Evolutionary conservation across 352 stramenopile species (phyloP).

Genomic region (Globisporangium cederbergense): DNA sequence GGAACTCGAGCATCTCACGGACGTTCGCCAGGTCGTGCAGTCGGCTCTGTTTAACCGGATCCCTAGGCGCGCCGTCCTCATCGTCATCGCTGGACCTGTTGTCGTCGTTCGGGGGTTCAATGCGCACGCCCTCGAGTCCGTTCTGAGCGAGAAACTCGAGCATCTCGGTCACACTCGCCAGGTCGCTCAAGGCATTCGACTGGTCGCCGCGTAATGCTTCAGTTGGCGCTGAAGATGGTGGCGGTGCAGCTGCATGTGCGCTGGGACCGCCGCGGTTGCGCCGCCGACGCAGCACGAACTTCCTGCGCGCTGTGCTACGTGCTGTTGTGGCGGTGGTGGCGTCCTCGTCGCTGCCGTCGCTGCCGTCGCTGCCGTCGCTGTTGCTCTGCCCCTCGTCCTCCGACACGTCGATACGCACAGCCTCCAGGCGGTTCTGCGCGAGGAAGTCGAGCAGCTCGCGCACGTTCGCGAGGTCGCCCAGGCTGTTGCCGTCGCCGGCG

Average conservation of each 20-base stretch:
- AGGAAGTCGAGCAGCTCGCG: constrained; percentile 16
- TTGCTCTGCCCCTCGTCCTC: constrained; percentile 1
- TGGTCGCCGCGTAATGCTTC: neutral
- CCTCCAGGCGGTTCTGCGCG: constrained; percentile 6
- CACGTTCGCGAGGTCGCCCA: constrained; percentile 8
- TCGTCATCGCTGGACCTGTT: neutral
- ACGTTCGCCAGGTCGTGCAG: constrained; percentile 1
- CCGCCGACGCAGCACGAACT: constrained; percentile 6
- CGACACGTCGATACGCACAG: constrained; percentile 5
- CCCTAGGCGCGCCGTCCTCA: neutral
- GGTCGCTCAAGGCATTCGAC: neutral
- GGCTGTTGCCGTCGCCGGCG: neutral
- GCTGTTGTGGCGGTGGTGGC: neutral
- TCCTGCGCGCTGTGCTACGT: neutral
- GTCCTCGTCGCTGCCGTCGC: neutral
- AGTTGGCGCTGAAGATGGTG: neutral
- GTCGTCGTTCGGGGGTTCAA: neutral
- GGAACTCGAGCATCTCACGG: neutral
- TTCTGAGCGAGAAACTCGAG: constrained; percentile 6
- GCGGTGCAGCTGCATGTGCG: neutral
- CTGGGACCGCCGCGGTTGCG: neutral
- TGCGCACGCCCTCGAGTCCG: neutral
- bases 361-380: neutral
- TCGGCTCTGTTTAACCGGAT: neutral
- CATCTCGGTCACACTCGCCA: constrained; percentile 4